phyloP scores from a whole-genome alignment of 2,329 filamentous ascomycete genomes.

The Chrysosporium queenslandicum region DNA sequence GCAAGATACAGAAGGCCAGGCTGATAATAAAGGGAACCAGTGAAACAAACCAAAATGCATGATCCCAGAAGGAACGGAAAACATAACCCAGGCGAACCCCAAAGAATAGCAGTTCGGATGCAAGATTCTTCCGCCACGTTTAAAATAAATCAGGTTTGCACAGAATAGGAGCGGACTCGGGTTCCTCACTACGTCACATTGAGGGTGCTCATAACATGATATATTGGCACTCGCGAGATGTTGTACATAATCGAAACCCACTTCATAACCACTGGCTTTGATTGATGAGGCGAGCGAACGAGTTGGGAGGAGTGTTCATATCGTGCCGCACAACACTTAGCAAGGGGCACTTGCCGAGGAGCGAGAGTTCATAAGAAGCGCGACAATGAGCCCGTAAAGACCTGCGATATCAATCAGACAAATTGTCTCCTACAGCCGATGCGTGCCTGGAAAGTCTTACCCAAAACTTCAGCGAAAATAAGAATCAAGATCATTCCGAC shows the following conservation, averaged over 20 bases:
- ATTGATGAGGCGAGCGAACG: not conserved
- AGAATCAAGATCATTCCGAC: conserved; percentile 98
- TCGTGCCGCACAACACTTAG: conserved; percentile 15
- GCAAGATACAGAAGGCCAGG: conserved; percentile 22
- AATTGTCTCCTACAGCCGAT: not conserved
- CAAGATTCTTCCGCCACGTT: not conserved
- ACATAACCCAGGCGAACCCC: not conserved
- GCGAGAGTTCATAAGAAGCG: conserved; percentile 99
- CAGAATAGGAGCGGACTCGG: not conserved
- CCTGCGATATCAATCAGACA: conserved; percentile 42
- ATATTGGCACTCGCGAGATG: not conserved
- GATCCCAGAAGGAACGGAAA: not conserved
- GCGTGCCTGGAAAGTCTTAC: conserved; percentile 44
- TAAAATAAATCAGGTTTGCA: not conserved
- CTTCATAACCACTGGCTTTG: not conserved
- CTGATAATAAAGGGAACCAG: conserved; percentile 14
- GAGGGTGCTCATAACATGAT: conserved; percentile 10
- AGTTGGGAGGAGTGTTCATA: not conserved
- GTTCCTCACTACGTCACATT: not conserved
- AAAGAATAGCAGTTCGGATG: not conserved
- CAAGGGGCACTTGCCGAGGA: conserved; percentile 55
- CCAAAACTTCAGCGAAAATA: conserved; percentile 98
- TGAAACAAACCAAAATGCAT: not conserved
- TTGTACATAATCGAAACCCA: not conserved
- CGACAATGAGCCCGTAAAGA: conserved; percentile 98